A percentile compares a stretch with the other conserved stretches of the same genome.
These are phyloP conservation scores for Blastocystis sp. DNA, from an alignment of 352 stramenopile genomes.

Conservation along the genomic window DNA sequence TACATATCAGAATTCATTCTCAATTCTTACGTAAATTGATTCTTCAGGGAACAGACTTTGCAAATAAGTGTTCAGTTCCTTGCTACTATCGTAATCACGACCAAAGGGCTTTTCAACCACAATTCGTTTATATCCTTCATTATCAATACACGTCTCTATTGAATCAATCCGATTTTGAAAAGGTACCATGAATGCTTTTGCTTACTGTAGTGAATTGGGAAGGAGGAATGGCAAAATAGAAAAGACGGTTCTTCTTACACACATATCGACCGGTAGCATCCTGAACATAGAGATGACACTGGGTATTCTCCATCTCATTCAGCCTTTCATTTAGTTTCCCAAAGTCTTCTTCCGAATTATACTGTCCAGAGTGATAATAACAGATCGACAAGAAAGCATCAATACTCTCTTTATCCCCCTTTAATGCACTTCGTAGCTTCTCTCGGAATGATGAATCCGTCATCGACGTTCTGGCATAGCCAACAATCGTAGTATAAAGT, in stretches of 20 bases:
- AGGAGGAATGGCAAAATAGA: conserved; percentile 92
- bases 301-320: conserved; percentile 50
- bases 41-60: conserved; percentile 75
- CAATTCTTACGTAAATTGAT: conserved; percentile 63
- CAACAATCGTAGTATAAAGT: conserved; percentile 75
- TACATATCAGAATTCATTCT: conserved; percentile 71
- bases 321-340: conserved; percentile 68
- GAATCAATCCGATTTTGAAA: not conserved
- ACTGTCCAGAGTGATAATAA: conserved; percentile 73
- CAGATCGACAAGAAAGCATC: conserved; percentile 72
- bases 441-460: conserved; percentile 76
- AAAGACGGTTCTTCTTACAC: conserved; percentile 75
- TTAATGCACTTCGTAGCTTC: conserved; percentile 72
- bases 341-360: conserved; percentile 77
- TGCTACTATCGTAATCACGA: conserved; percentile 82
- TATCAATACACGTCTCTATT: conserved; percentile 67
- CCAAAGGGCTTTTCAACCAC: conserved; percentile 97
- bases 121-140: conserved; percentile 82
- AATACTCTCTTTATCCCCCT: conserved; percentile 69
- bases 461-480: conserved; percentile 76
- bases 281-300: conserved; percentile 39
- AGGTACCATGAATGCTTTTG: conserved; percentile 73
- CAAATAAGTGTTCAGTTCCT: conserved; percentile 80
- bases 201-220: conserved; percentile 86
- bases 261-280: conserved; percentile 63